Evolutionary conservation across 257 asterid genomes (phyloP).

Genomic region (Gentiana macrophylla): DNA sequence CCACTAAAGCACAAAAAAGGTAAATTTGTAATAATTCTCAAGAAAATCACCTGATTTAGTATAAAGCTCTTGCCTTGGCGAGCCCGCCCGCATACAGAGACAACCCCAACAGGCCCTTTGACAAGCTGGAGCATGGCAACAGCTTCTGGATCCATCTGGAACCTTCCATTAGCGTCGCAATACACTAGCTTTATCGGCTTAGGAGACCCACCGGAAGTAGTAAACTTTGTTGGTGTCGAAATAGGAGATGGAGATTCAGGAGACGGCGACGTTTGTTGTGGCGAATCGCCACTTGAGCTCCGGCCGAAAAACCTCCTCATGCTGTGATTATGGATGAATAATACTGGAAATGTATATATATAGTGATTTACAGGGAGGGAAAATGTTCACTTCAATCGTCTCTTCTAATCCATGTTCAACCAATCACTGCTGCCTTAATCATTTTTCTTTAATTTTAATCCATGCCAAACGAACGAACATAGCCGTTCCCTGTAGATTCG

Average conservation of each 20-base stretch:
- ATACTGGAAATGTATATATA: no score
- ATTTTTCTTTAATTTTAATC: no score
- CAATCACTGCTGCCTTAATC: no score
- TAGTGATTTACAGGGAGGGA: no score
- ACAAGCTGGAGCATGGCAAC: slow-evolving; percentile 85
- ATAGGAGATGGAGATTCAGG: slow-evolving; percentile 17
- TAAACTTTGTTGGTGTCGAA: slow-evolving; percentile 28
- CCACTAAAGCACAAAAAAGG: background rate
- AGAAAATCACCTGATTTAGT: slow-evolving; percentile 55
- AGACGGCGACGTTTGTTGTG: slow-evolving; percentile 19
- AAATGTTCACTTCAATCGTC: no score
- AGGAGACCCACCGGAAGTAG: slow-evolving; percentile 59
- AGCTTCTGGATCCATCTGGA: slow-evolving; percentile 96
- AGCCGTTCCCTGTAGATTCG: no score
- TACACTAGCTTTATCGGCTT: slow-evolving; percentile 88
- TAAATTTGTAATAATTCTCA: background rate
- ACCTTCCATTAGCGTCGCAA: slow-evolving; percentile 75
- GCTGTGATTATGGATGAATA: background rate
- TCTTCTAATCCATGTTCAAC: no score
- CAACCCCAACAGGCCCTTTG: slow-evolving; percentile 91
- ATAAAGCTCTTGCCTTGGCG: slow-evolving; percentile 98
- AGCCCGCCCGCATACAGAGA: slow-evolving; percentile 98
- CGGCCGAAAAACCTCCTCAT: slow-evolving; percentile 49
- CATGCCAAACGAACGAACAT: no score
- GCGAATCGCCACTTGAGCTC: slow-evolving; percentile 47